Conservation (phyloP, 2,329 filamentous ascomycete genomes). For the Xylariaceae sp. region DNA sequence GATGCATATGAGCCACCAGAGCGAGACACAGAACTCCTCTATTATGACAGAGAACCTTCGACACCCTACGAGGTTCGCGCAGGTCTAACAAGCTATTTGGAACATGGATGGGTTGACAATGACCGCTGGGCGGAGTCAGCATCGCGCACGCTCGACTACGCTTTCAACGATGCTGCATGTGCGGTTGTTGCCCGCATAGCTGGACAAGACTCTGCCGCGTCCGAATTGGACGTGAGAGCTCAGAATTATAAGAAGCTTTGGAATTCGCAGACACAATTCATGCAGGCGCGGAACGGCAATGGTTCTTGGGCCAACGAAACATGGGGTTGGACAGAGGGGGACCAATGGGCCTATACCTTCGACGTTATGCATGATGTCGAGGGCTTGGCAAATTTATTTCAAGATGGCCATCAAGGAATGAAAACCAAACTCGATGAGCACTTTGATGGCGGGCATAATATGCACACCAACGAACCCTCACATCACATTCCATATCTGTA, state of each 20-base stretch:
- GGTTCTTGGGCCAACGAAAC: slow-evolving; percentile 40
- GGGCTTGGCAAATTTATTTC: slow-evolving; percentile 39
- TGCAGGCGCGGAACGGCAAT: slow-evolving; percentile 45
- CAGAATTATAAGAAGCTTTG: slow-evolving; percentile 40
- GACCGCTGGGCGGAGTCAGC: slow-evolving; percentile 44
- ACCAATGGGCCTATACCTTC: slow-evolving; percentile 49
- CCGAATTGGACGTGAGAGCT: slow-evolving; percentile 33
- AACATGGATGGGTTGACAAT: slow-evolving; percentile 43
- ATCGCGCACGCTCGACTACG: slow-evolving; percentile 45
- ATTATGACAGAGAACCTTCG: slow-evolving; percentile 43
- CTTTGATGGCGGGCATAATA: slow-evolving; percentile 42
- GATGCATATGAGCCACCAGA: slow-evolving; percentile 43
- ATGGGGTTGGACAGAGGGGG: slow-evolving; percentile 47
- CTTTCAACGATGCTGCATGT: slow-evolving; percentile 43
- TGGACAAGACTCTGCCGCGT: slow-evolving; percentile 30
- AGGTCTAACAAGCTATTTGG: slow-evolving; percentile 41
- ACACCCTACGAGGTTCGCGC: slow-evolving; percentile 44
- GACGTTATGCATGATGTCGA: slow-evolving; percentile 43
- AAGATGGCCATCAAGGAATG: slow-evolving; percentile 32
- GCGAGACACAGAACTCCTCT: slow-evolving; percentile 40
- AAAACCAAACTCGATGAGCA: slow-evolving; percentile 41
- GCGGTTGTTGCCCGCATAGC: slow-evolving; percentile 37
- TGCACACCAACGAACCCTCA: slow-evolving; percentile 45
- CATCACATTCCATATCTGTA: slow-evolving; percentile 47
- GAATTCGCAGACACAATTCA: slow-evolving; percentile 41